Evolutionary conservation across 805 yeast species (phyloP), one percentile per base, ranked within the genome.

Genomic region (Yarrowia sp.): DNA sequence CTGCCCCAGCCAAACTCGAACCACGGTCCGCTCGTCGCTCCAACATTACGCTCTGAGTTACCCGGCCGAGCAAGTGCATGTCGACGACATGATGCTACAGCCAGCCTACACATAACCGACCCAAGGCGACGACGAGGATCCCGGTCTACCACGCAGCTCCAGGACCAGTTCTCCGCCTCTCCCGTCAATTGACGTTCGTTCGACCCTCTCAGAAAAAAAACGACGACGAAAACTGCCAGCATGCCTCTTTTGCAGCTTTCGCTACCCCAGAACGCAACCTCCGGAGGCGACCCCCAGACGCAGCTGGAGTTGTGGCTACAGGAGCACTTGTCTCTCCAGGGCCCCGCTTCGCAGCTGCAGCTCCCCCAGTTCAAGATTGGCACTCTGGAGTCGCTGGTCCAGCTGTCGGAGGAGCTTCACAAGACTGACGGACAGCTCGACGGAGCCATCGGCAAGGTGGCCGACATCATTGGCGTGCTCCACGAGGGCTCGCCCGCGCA

Each of bases 291-390:
- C 66, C 76, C 77, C 5, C 75, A 73, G 66, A 71, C 74, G 22
- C 72, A 72, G 65, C 66, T 73, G 63, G 69, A 71, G 63, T 65
- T 66, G 42, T 73, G 76, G 76, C 62, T 72, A 41, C 67, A 65
- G 63, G 66, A 67, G 46, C 65, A 71, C 31, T 44, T 72, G 33
- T 69, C 69, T 18, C 47, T 68, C 19, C 39, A 39, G 39, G 91
- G 19, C 32, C 66, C 69, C 42, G 80, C 77, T 67, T 79, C 81
- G 39, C 76, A 80, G 62, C 82, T 88, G 63, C 77, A 78, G 33
- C 78, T 91, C 58, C 98, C 98, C 7, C 84, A 80, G 65, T 93
- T 94, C 75, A 93, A 94, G 74, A 90, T 94, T 65, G 97, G 97
- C 27, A 92, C 98, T 12, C 81, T 94, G 71, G 99, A 94, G 74